phyloP scores from a whole-genome alignment of 2,329 filamentous ascomycete genomes.

The Anisogramma anomala region DNA sequence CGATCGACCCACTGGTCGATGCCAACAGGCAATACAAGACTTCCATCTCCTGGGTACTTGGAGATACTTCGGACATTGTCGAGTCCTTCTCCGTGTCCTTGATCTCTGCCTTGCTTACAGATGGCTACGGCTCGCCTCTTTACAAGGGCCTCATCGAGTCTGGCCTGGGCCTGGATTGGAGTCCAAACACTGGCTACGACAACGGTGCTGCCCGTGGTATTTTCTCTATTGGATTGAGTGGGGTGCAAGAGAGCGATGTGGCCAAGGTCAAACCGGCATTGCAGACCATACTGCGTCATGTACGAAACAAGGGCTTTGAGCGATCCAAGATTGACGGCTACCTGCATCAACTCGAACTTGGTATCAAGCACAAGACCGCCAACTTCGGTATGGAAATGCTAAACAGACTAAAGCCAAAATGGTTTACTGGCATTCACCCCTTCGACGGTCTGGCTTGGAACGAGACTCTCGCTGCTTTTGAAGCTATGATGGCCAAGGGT shows the following conservation, averaged over 20 bases:
- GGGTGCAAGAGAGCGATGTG: constrained; percentile 73
- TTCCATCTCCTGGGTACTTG: constrained; percentile 84
- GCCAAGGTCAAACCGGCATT: constrained; percentile 64
- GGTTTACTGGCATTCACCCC: constrained; percentile 92
- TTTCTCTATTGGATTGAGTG: constrained; percentile 83
- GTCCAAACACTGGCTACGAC: constrained; percentile 88
- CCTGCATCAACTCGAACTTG: constrained; percentile 86
- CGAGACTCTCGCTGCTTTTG: constrained; percentile 73
- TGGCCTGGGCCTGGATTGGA: constrained; percentile 85
- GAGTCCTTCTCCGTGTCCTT: constrained; percentile 83
- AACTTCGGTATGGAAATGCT: constrained; percentile 88
- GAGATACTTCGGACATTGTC: constrained; percentile 68
- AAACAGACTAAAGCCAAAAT: constrained; percentile 77
- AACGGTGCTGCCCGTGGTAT: constrained; percentile 64
- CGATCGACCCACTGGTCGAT: constrained; percentile 76
- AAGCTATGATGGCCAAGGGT: constrained; percentile 60
- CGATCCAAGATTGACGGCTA: constrained; percentile 85
- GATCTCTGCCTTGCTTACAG: constrained; percentile 72
- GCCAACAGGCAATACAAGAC: constrained; percentile 85
- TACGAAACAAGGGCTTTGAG: constrained; percentile 69
- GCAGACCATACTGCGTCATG: constrained; percentile 58
- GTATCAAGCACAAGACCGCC: constrained; percentile 89
- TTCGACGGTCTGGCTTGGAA: constrained; percentile 90
- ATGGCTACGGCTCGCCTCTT: constrained; percentile 89
- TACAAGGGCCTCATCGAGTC: constrained; percentile 83